Evolutionary conservation across 371 early-diverging fungal genomes (phyloP), one percentile per base, ranked within the genome.

Genomic region (Mycotypha africana): DNA sequence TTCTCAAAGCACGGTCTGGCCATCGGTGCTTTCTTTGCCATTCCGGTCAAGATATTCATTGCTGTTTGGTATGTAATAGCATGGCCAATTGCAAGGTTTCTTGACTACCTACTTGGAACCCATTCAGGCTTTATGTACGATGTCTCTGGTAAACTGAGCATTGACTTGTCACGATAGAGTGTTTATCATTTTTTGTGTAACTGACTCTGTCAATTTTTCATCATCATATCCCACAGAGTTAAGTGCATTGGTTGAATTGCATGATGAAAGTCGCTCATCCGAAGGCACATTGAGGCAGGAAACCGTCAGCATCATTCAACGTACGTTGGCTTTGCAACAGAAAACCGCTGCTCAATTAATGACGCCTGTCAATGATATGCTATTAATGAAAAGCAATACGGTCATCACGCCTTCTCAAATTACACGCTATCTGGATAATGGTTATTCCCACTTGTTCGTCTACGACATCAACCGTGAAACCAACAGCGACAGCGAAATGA

Each of bases 1-100:
- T 91, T 89, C 47, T 82, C 88, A 8, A 70, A 86, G 5, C 81
- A 91, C 48, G 89, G 91, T 2, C 66, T 92, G 33, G 78, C 78
- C 4, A 79, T 92, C 11, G 92, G 92, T 2, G 88, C 90, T 1
- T 74, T 80, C 26, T 85, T 92, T 62, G 85, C 88, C 6, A 69
- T 78, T 58, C 86, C 86, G 1, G 88, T 91, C 11, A 63, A 84
- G 2, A 38, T 80, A 15, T 44, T 86, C 37, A 89, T 87, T 47
- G 74, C 55, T 30, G 4, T 82, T 15, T 56, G 85, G 66, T 84
- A 67, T 19, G 70, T 89, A 9, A 44, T 92, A 19, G 84, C 87
- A 1, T 90, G 86, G 63, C 93, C 93, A 2, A 84, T 91, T 24
- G 80, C 92, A 11, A 67, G 77, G 44, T 51, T 86, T n/a, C 72